A percentile compares a stretch with the other conserved stretches of the same genome.
Evolutionary conservation across 2,329 filamentous ascomycete species (phyloP).

Genomic region (Diaporthe sp.): DNA sequence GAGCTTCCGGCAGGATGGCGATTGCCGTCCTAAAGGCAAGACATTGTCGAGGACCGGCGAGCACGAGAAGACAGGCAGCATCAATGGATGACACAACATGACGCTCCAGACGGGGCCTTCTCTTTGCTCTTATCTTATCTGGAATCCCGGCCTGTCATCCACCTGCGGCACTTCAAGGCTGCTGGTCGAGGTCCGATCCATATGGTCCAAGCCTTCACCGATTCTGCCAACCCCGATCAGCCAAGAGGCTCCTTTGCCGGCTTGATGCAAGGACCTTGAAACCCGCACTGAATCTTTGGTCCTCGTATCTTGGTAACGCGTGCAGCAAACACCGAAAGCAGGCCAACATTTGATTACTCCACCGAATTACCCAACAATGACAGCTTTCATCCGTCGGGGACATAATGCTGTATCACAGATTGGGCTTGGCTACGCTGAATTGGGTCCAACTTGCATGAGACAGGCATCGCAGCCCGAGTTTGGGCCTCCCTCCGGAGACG

Average conservation of each 20-base stretch:
- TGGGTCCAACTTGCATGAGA: constrained; percentile 30
- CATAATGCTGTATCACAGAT: constrained; percentile 23
- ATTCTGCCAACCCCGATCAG: constrained; percentile 18
- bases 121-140: constrained; percentile 1
- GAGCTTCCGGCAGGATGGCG: background rate
- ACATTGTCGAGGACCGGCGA: background rate
- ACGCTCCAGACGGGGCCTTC: background rate
- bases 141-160: background rate
- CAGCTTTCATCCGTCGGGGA: constrained; percentile 19
- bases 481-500: constrained; percentile 10
- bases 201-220: constrained; percentile 7
- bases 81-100: background rate
- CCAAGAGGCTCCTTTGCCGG: constrained; percentile 8
- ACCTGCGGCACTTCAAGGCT: background rate
- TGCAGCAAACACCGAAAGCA: background rate
- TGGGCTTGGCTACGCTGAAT: constrained; percentile 27
- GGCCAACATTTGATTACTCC: background rate
- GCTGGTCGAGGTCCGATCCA: background rate
- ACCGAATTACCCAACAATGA: constrained; percentile 10
- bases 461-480: constrained; percentile 26
- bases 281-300: background rate
- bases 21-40: background rate
- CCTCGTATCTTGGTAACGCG: constrained; percentile 25
- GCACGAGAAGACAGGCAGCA: background rate
- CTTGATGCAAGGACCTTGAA: background rate